These are phyloP conservation scores for Rutstroemia sp. DNA, from an alignment of 2,329 filamentous ascomycete species.

Conservation along the genomic window DNA sequence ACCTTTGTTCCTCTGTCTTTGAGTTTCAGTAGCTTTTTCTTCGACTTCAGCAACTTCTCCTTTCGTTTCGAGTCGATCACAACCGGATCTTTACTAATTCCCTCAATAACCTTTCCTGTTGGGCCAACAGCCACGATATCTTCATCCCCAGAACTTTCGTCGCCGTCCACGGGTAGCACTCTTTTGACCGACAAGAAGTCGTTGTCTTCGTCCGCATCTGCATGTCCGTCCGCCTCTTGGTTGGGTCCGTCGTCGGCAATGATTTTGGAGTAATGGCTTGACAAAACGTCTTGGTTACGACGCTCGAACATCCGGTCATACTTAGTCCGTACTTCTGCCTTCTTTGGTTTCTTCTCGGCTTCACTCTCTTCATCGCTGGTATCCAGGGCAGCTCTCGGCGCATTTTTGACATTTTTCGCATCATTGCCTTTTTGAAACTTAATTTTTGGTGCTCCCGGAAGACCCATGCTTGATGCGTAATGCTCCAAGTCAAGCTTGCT, in stretches of 20 bases:
- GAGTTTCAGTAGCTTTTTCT: conserved; percentile 88
- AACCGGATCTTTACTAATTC: conserved; percentile 63
- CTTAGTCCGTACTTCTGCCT: conserved; percentile 77
- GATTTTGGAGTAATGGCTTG: conserved; percentile 87
- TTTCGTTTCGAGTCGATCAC: conserved; percentile 90
- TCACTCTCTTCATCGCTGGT: conserved; percentile 55
- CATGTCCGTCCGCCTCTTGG: conserved; percentile 36
- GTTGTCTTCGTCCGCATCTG: conserved; percentile 59
- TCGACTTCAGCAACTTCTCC: conserved; percentile 90
- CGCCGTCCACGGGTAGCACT: conserved; percentile 64
- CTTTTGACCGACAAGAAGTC: conserved; percentile 89
- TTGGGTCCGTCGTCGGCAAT: conserved; percentile 53
- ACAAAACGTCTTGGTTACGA: conserved; percentile 89
- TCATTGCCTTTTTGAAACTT: conserved; percentile 89
- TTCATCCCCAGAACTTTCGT: conserved; percentile 34
- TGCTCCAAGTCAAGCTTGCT: conserved; percentile 77
- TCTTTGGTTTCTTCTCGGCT: conserved; percentile 50
- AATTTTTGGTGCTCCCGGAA: conserved; percentile 87
- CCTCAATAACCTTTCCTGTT: conserved; percentile 52
- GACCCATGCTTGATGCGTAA: conserved; percentile 75
- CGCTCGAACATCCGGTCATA: conserved; percentile 98
- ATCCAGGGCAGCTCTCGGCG: conserved; percentile 55
- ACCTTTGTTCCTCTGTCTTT: conserved; percentile 81
- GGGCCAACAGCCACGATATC: conserved; percentile 35
- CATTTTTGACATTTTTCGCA: conserved; percentile 81